Conservation (phyloP, 2,329 filamentous ascomycete species). For the Incumbomyces delicatus region DNA sequence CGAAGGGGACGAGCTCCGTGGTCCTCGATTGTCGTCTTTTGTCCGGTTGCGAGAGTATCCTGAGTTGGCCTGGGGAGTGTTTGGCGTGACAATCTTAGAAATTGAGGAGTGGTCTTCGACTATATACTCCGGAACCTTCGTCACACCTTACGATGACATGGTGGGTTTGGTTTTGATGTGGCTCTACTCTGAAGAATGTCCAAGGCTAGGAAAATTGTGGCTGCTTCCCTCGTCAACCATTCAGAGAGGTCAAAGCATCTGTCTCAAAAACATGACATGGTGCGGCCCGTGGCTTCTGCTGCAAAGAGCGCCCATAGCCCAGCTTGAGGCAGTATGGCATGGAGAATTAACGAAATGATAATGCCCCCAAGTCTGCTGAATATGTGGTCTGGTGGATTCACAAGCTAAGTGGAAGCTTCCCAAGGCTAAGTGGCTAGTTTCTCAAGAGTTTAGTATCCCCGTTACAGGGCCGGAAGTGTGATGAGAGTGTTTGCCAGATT, state of each 20-base stretch:
- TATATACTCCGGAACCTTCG: background rate
- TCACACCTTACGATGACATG: background rate
- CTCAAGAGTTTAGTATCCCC: background rate
- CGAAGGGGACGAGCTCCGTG: background rate
- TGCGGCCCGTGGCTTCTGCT: constrained; percentile 18
- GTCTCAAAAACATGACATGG: background rate
- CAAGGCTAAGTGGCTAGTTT: constrained; percentile 1
- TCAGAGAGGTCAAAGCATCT: background rate
- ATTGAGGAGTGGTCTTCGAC: background rate
- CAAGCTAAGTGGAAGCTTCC: background rate
- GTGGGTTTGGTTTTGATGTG: background rate
- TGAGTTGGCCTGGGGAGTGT: background rate
- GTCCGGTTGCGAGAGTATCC: background rate
- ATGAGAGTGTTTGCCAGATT: background rate
- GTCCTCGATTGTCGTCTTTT: background rate
- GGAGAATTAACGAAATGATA: constrained; percentile 8
- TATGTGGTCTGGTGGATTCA: background rate
- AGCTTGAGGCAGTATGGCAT: constrained; percentile 24
- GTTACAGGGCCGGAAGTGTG: background rate
- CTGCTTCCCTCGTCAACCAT: constrained; percentile 3
- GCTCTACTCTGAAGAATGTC: background rate
- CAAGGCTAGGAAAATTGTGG: background rate
- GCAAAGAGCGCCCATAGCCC: constrained; percentile 29
- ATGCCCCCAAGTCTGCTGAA: background rate
- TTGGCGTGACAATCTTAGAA: background rate